phyloP scores from a whole-genome alignment of 1,284 basidiomycete species.

The Bjerkandera adusta region DNA sequence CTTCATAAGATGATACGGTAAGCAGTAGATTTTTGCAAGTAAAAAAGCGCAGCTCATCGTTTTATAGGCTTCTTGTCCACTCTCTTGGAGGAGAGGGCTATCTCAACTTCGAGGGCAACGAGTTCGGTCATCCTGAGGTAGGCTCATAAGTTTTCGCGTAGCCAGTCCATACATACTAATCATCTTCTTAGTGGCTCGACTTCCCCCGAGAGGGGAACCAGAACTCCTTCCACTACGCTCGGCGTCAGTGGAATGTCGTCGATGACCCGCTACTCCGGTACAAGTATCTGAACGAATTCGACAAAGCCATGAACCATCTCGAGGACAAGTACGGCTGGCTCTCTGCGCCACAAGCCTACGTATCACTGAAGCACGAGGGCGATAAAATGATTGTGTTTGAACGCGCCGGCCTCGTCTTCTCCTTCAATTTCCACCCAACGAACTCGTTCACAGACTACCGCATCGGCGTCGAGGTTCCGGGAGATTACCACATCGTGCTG shows the following conservation, averaged over 20 bases:
- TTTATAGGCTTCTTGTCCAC: constrained; percentile 81
- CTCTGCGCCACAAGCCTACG: constrained; percentile 81
- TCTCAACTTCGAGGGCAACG: constrained; percentile 97
- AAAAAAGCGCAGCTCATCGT: neutral
- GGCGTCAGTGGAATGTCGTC: constrained; percentile 94
- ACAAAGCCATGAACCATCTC: constrained; percentile 88
- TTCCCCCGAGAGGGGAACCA: constrained; percentile 95
- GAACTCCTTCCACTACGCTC: constrained; percentile 94
- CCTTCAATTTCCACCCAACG: constrained; percentile 95
- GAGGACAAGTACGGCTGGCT: constrained; percentile 87
- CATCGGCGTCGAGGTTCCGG: constrained; percentile 83
- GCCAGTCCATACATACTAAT: neutral
- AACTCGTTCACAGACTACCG: constrained; percentile 92
- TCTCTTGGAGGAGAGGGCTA: constrained; percentile 96
- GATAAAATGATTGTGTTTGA: constrained; percentile 96
- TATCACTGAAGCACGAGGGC: constrained; percentile 89
- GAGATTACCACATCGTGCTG: constrained; percentile 84
- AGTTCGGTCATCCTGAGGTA: constrained; percentile 96
- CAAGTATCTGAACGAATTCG: constrained; percentile 91
- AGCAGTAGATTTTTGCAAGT: constrained; percentile 17
- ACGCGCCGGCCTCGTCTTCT: constrained; percentile 87
- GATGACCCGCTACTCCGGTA: constrained; percentile 88
- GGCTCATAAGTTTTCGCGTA: constrained; percentile 21
- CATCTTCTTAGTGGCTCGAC: constrained; percentile 82
- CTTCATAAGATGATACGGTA: constrained; percentile 98